These are phyloP conservation scores for Lantana camara DNA, from an alignment of 257 asterid genomes.

Conservation along the genomic window DNA sequence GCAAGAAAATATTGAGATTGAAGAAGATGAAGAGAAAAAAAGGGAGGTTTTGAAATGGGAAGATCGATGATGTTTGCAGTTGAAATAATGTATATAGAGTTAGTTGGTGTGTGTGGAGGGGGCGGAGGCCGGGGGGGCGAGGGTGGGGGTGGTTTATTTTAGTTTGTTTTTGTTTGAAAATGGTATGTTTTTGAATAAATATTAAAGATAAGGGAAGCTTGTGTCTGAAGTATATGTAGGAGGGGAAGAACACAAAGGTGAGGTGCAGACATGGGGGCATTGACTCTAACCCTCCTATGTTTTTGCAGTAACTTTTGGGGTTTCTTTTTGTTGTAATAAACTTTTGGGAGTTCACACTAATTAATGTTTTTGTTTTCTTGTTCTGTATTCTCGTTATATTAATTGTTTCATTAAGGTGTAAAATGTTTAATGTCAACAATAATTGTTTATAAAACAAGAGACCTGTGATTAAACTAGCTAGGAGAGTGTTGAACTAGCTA, in stretches of 20 bases:
- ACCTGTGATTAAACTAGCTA: too few species aligned
- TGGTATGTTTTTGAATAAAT: neutral
- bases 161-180: too few species aligned
- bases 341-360: neutral
- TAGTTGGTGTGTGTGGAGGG: conserved; percentile 21
- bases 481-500: too few species aligned
- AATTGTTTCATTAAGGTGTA: too few species aligned
- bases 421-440: too few species aligned
- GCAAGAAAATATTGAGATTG: neutral
- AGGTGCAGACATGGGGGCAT: conserved; percentile 40
- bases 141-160: neutral
- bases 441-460: too few species aligned
- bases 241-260: conserved; percentile 19
- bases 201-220: conserved; percentile 40
- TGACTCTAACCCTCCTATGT: conserved; percentile 28
- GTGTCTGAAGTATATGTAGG: conserved; percentile 56
- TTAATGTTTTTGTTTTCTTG: neutral
- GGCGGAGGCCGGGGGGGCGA: too few species aligned
- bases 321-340: neutral
- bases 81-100: conserved; percentile 33
- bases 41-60: conserved; percentile 25
- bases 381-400: neutral
- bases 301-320: conserved; percentile 6
- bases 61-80: conserved; percentile 29
- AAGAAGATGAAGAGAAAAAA: neutral